Evolutionary conservation across 768 basidiomycete species (phyloP), one percentile per base, ranked within the genome.

Genomic region (Serendipita sp.): DNA sequence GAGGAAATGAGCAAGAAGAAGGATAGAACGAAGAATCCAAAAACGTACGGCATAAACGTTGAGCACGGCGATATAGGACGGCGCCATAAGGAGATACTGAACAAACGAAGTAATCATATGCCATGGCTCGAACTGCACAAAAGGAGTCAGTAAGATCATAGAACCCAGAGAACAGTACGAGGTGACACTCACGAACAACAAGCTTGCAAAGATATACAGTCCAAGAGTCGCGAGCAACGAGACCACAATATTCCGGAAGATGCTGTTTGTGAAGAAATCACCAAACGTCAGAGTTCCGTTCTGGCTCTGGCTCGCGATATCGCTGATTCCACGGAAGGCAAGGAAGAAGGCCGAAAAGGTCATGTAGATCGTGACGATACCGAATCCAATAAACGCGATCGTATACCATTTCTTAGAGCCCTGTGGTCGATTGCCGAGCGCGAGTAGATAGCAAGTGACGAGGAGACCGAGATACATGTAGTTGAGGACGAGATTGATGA

Each of bases 71-170:
- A 95, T 95, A 70, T 94, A 97, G 0, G 92, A 92, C 2, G 95
- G 95, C 0, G 92, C 89, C 79, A 97, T 84, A 67, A 96, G 80
- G 28, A 89, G 73, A 71, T 94, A 95, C 72, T 93, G 95, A n/a
- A 93, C 32, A 75, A 98, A 94, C 3, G 88, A 91, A 0, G 96
- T 97, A 70, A 99, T 79, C 92, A 99, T 89, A 73, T 99, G 96
- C 92, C 93, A 96, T 1, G 95, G 95, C 69, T 98, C 93, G 69
- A 96, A 85, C 85, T 95, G 71, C 54, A 70, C 4, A 63, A 64
- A 24, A 24, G n/a, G 48, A 24, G 24, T 24, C 24, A 24, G 24
- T 24, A 24, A 60, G 24, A 16, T 56, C n/a, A 7, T 24, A 24
- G 24, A 24, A 24, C 24, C 24, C 24, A 51, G 48, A 56, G 45